Evolutionary conservation across 164 flowering plant genomes (phyloP), one percentile per base, ranked within the genome.

Genomic region (Saururus chinensis): DNA sequence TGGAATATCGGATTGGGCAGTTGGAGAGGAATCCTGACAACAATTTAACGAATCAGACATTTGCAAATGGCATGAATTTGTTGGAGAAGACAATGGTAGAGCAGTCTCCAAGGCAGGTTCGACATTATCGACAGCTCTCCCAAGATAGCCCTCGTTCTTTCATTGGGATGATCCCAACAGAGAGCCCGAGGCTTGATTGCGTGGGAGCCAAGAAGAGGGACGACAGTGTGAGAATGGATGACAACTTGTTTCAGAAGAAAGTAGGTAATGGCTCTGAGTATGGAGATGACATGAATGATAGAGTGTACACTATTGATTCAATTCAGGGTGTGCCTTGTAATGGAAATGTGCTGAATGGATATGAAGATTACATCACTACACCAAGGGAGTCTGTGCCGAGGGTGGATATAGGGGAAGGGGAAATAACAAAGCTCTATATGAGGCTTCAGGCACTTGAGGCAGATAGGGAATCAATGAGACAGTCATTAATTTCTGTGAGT

Each of bases 361-460:
- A 58, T 66, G 92, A 82, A 0, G 87, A 80, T 57, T 78, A 73
- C 73, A 24, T 72, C 20, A 67, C 72, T 48, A 79, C 87, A 40
- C 86, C 91, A 7, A 74, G 71, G 59, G 86, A 70, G 20, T 65
- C 84, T 6, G 40, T 76, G 48, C 67, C 75, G 63, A 73, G 53
- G 40, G 66, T 70, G 57, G 86, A 87, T 66, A 45, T 68, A 14
- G 78, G 64, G 51, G 96, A 89, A 66, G 81, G 84, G 9, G 97
- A 91, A 66, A 69, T 95, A 60, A 80, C 77, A 77, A 95, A 89
- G 79, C 83, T 95, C 25, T 88, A 82, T 73, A 65, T 68, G 74
- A 79, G 97, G 75, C 89, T 91, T 73, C 99, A 95, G 60, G 88
- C 87, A 21, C 97, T 95, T 60, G 99, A 95, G 74, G 97, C 95